Base-by-base conservation (phyloP, 106 monocot species). In the Dendrobium catenatum region DNA sequence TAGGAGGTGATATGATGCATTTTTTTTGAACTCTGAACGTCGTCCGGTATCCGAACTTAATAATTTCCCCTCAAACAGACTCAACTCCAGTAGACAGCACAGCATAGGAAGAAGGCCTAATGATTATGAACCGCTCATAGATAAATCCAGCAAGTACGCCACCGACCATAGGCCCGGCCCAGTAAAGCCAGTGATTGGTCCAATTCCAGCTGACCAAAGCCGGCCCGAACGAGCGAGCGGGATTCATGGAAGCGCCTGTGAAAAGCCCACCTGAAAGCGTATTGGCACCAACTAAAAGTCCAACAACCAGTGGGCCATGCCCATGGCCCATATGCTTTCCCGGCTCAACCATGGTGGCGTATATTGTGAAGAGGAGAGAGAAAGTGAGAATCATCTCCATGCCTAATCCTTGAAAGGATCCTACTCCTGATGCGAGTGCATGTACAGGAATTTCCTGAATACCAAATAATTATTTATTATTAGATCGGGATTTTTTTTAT, bases 171-270 rank as follows among this genome's bases (percentile, higher is more conserved):
- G 94, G 94, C 4, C 94, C 94, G 15, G 88, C 86, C 92, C 92
- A 92, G 22, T 92, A 92, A 31, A 92, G 79, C 92, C 92, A 92
- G 42, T 92, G 94, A 64, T 88, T 88, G 51, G 90, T 87, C 91
- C 91, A 94, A 66, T 82, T 58, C 88, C 89, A 75, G 41, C 48
- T 79, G 1, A 51, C 91, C 67, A 94, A n/a, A 20, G 94, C 94
- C 47, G 94, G 94, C 22, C 94, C 94, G 40, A 94, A 94, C 0
- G 94, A 91, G 76, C 94, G 80, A 0, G 94, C 94, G 9, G 94
- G 94, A 80, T 94, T 94, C 94, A 94, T 94, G 20, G 94, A 94
- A 2, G 94, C 94, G 29, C 89, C 91, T 0, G 94, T 86, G 77
- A 91, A 91, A 17, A 86, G 77, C 31, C 91, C 94, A 27, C 94